Percentiles rank a stretch among this genome's conserved stretches.
Evolutionary conservation across 352 stramenopile species (phyloP).

Genomic region (Bremia lactucae): DNA sequence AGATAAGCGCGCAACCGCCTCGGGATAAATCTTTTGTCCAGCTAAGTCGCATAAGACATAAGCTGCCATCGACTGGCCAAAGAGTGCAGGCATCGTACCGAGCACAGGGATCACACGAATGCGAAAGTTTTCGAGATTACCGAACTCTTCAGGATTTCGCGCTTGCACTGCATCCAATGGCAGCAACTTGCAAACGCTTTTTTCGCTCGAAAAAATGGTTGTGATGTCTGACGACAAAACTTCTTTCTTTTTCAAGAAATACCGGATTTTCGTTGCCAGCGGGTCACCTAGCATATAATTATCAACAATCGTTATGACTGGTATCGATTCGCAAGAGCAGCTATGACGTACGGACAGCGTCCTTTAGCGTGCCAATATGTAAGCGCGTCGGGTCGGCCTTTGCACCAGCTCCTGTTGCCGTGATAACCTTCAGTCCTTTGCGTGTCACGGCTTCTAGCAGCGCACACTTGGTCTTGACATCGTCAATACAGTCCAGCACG

Average conservation of each 20-base stretch:
- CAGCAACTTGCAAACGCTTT: slow-evolving; percentile 92
- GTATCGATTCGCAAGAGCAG: slow-evolving; percentile 1
- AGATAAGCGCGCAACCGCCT: slow-evolving; percentile 55
- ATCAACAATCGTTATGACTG: slow-evolving; percentile 4
- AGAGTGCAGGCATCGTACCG: slow-evolving; percentile 91
- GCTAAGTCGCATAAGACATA: slow-evolving; percentile 91
- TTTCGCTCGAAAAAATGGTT: slow-evolving; percentile 92
- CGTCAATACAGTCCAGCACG: slow-evolving; percentile 98
- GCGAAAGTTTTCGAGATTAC: slow-evolving; percentile 93
- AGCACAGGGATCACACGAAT: slow-evolving; percentile 94
- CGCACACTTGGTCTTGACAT: slow-evolving; percentile 95
- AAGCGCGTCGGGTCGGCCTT: slow-evolving; percentile 95
- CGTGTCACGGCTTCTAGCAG: slow-evolving; percentile 87
- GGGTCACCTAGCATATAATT: slow-evolving; percentile 67
- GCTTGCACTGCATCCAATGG: slow-evolving; percentile 89
- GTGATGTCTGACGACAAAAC: slow-evolving; percentile 62
- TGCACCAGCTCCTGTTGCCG: slow-evolving; percentile 87
- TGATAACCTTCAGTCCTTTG: slow-evolving; percentile 74
- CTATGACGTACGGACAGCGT: slow-evolving; percentile 67
- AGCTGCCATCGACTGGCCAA: slow-evolving; percentile 94
- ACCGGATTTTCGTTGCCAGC: slow-evolving; percentile 92
- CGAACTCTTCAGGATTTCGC: slow-evolving; percentile 87
- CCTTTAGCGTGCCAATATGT: slow-evolving; percentile 92
- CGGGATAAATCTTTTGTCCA: slow-evolving; percentile 78
- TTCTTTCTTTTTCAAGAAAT: slow-evolving; percentile 85